Evolutionary conservation across 1,139 yeast species (phyloP).

Genomic region (Blastobotrys illinoisensis): DNA sequence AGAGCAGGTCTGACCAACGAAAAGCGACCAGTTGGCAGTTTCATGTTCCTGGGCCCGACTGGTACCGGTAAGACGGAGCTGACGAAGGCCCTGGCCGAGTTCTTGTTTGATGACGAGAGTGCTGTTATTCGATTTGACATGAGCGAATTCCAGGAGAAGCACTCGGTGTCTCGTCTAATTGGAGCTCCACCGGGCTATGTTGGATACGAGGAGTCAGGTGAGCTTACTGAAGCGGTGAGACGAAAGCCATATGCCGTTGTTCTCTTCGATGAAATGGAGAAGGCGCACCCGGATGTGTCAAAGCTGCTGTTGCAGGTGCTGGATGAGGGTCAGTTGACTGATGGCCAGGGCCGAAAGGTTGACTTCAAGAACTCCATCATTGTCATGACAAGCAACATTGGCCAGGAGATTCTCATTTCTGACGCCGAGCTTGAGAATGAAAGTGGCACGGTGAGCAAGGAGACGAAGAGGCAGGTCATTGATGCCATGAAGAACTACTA

Average conservation of each 20-base stretch:
- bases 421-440: constrained; percentile 52
- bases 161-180: constrained; percentile 78
- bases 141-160: constrained; percentile 97
- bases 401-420: constrained; percentile 76
- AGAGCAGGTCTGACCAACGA: constrained; percentile 94
- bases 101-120: constrained; percentile 79
- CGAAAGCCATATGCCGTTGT: constrained; percentile 92
- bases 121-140: constrained; percentile 89
- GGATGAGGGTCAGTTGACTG: constrained; percentile 92
- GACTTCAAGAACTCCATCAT: constrained; percentile 92
- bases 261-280: constrained; percentile 91
- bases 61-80: constrained; percentile 98
- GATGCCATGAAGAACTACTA: constrained; percentile 66
- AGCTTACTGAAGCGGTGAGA: constrained; percentile 90
- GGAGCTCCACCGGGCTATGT: constrained; percentile 99
- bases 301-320: constrained; percentile 84
- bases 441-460: constrained; percentile 43
- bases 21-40: constrained; percentile 91
- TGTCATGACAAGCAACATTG: constrained; percentile 96
- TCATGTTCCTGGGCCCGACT: constrained; percentile 94
- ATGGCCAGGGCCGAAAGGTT: constrained; percentile 88
- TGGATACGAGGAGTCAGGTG: constrained; percentile 90
- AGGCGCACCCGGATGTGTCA: constrained; percentile 91
- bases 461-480: constrained; percentile 51
- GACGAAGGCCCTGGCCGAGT: constrained; percentile 87